phyloP scores from a whole-genome alignment of 73 alveolate species.

The Strombidium stylifer region DNA sequence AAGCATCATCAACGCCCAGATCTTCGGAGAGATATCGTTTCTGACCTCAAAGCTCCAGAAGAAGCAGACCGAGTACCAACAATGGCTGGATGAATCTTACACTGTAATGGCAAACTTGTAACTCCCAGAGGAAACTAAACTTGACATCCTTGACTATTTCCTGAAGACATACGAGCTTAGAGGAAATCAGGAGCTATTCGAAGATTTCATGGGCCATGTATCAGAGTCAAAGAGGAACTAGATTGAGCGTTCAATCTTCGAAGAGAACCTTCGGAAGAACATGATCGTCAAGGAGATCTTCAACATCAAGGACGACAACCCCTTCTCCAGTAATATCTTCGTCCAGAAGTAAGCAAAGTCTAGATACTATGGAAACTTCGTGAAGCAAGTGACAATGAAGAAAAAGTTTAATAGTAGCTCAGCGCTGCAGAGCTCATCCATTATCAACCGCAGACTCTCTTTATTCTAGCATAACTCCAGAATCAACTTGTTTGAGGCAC shows the following conservation, averaged over 20 bases:
- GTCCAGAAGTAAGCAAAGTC: too few relatives aligned
- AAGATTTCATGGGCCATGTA: conserved; percentile 26
- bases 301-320: conserved; percentile 7
- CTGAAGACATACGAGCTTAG: conserved; percentile 26
- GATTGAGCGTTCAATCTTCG: conserved; percentile 35
- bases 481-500: too few relatives aligned
- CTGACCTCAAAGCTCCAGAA: conserved; percentile 36
- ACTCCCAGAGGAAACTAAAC: conserved; percentile 21
- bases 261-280: conserved; percentile 9
- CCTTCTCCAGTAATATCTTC: too few relatives aligned
- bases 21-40: conserved; percentile 53
- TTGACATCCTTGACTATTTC: conserved; percentile 18
- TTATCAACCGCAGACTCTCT: too few relatives aligned
- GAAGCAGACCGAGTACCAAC: conserved; percentile 24
- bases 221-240: conserved; percentile 36
- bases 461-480: too few relatives aligned
- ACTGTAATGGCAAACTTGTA: conserved; percentile 48
- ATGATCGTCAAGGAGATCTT: background rate
- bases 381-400: background rate
- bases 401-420: background rate
- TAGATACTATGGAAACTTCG: too few relatives aligned
- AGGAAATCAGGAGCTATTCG: conserved; percentile 36
- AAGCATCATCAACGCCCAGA: conserved; percentile 39
- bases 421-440: background rate
- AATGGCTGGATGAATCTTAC: conserved; percentile 39